Percentiles rank a stretch among this genome's conserved stretches.
These are phyloP conservation scores for Thymus quinquecostatus DNA, from an alignment of 257 asterid genomes.

Conservation along the genomic window DNA sequence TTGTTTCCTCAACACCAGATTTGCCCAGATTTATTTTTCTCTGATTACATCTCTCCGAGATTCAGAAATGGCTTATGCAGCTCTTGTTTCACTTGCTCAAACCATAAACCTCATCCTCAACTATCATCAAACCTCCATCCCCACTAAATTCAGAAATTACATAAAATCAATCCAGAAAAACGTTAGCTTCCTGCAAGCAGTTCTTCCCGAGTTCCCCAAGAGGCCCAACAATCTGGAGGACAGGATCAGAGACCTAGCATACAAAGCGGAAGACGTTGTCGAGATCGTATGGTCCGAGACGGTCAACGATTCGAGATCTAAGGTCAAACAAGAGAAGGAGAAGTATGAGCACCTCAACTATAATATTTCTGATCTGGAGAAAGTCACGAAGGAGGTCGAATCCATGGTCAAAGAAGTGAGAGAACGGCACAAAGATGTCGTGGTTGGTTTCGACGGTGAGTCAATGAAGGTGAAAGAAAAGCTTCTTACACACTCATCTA, in stretches of 20 bases:
- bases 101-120: constrained; percentile 21
- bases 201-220: constrained; percentile 16
- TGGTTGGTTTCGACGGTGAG: constrained; percentile 3
- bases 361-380: constrained; percentile 7
- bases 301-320: neutral
- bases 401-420: constrained; percentile 5
- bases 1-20: neutral
- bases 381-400: constrained; percentile 17
- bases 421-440: constrained; percentile 11
- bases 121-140: neutral
- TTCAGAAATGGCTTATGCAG: constrained; percentile 17
- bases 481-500: neutral
- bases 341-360: neutral
- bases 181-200: neutral
- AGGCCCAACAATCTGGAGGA: constrained; percentile 3
- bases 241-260: neutral
- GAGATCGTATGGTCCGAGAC: neutral
- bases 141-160: neutral
- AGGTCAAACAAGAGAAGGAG: neutral
- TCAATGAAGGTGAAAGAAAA: neutral
- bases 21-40: neutral
- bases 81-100: constrained; percentile 17
- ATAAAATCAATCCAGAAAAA: constrained; percentile 2
- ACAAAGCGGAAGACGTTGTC: constrained; percentile 16
- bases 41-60: neutral